Conservation (phyloP, 2,329 filamentous ascomycete species). For the Nigrospora oryzae region DNA sequence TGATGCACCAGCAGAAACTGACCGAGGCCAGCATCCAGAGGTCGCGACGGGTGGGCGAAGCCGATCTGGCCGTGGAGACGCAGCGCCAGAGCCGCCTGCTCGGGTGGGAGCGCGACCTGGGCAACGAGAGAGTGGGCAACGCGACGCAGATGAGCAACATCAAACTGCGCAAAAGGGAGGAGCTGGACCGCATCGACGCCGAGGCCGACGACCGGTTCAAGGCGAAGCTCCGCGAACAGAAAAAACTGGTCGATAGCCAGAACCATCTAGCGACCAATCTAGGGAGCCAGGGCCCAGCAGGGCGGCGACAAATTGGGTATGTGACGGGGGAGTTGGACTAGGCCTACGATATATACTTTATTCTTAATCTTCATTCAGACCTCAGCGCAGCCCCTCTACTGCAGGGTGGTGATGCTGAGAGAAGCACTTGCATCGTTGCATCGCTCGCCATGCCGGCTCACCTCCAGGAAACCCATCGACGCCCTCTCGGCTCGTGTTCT, state of each 20-base stretch:
- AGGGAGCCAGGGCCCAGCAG: constrained; percentile 20
- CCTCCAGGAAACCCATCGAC: too few relatives aligned
- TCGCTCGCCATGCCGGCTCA: too few relatives aligned
- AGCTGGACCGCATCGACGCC: constrained; percentile 38
- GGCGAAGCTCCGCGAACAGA: constrained; percentile 39
- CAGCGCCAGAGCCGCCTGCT: constrained; percentile 33
- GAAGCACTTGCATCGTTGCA: too few relatives aligned
- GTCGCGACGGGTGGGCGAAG: constrained; percentile 33
- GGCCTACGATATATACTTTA: too few relatives aligned
- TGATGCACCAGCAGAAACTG: constrained; percentile 38
- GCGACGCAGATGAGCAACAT: constrained; percentile 41
- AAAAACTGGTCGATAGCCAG: constrained; percentile 39
- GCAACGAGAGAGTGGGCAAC: constrained; percentile 35
- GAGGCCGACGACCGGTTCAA: constrained; percentile 35
- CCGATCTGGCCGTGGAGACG: constrained; percentile 37
- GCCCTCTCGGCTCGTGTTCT: too few relatives aligned
- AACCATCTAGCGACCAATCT: constrained; percentile 26
- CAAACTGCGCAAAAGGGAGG: constrained; percentile 40
- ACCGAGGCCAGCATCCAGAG: constrained; percentile 36
- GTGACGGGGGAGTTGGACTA: constrained; percentile 42
- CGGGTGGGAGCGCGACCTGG: constrained; percentile 38
- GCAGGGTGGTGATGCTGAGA: too few relatives aligned
- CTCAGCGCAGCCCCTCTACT: too few relatives aligned
- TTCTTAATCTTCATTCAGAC: too few relatives aligned
- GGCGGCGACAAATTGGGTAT: constrained; percentile 45